Evolutionary conservation across 306 rosid species (phyloP), one percentile per base, ranked within the genome.

Genomic region (Prunus salicina): DNA sequence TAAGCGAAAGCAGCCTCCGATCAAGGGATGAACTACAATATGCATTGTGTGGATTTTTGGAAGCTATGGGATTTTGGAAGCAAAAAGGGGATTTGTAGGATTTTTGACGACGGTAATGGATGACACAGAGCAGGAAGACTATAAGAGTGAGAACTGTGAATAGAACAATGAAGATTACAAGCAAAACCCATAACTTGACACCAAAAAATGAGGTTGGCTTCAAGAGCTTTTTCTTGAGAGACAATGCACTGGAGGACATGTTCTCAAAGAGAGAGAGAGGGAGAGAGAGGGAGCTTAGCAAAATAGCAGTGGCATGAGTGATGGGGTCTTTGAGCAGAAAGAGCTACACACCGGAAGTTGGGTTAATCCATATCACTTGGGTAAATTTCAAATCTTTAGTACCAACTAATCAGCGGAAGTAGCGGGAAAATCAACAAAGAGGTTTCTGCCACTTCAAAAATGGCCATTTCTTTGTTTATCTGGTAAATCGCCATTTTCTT

Each of bases 141-240:
- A 82, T 38, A 7, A 77, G 15, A 12, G 49, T 14, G 71, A 71
- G 30, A 55, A 79, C 22, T 45, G 83, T 41, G 45, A 62, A 28
- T 2, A 73, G 45, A 24, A 12, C 56, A 27, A 34, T 30, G 65
- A 64, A 68, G 67, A 80, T 50, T 9, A 71, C 32, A 22, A 86
- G 56, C 72, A 85, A 41, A 74, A 76, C 25, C 93, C 93, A 87
- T 77, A 84, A 55, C 49, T 82, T 85, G 47, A 83, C n/a, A 4
- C 86, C 86, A 6, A 84, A 73, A 75, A 88, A 69, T 34, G 78
- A 25, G 61, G 85, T 81, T 47, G 83, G 71, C 18, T 55, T 76
- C 30, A 66, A 38, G 47, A 88, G 83, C 70, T 25, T 77, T 67
- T 65, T 51, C 49, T 50, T 80, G 9, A 73, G 14, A 61, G 30